Conservation (phyloP, 768 basidiomycete genomes). For the Auriscalpium vulgare region DNA sequence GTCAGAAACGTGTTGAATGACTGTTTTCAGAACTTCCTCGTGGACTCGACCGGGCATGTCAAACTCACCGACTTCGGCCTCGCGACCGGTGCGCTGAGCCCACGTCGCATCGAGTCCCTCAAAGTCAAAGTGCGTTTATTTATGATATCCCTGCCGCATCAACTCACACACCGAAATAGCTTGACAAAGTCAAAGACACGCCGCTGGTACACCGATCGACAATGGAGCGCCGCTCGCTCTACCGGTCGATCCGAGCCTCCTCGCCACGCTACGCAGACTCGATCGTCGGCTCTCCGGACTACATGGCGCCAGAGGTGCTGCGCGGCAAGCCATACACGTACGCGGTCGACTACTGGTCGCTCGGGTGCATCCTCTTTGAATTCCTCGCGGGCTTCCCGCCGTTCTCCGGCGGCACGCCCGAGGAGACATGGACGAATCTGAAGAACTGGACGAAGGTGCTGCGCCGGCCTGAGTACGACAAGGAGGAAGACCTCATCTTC, state of each 20-base stretch:
- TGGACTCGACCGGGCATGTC: constrained; percentile 93
- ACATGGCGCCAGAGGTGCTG: constrained; percentile 95
- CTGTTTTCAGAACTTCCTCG: constrained; percentile 77
- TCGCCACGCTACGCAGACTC: constrained; percentile 95
- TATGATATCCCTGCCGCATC: background rate
- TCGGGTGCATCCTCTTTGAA: constrained; percentile 97
- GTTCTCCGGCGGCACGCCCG: constrained; percentile 90
- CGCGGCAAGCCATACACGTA: constrained; percentile 92
- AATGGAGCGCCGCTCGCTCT: constrained; percentile 89
- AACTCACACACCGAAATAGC: constrained; percentile 34
- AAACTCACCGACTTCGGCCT: constrained; percentile 97
- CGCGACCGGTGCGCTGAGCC: constrained; percentile 93
- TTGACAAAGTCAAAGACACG: constrained; percentile 95
- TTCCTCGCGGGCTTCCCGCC: constrained; percentile 96
- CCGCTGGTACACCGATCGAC: constrained; percentile 87
- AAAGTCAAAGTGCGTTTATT: constrained; percentile 67
- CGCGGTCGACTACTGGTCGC: constrained; percentile 96
- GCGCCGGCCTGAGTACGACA: constrained; percentile 89
- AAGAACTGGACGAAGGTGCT: constrained; percentile 96
- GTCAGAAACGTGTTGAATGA: background rate
- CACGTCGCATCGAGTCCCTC: constrained; percentile 87
- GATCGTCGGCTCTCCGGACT: constrained; percentile 96
- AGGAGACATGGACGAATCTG: constrained; percentile 98
- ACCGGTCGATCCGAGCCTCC: constrained; percentile 83
- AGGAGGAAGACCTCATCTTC: constrained; percentile 93